Conservation (phyloP, 2,329 filamentous ascomycete species). For the Rhynchosporium secalis region DNA sequence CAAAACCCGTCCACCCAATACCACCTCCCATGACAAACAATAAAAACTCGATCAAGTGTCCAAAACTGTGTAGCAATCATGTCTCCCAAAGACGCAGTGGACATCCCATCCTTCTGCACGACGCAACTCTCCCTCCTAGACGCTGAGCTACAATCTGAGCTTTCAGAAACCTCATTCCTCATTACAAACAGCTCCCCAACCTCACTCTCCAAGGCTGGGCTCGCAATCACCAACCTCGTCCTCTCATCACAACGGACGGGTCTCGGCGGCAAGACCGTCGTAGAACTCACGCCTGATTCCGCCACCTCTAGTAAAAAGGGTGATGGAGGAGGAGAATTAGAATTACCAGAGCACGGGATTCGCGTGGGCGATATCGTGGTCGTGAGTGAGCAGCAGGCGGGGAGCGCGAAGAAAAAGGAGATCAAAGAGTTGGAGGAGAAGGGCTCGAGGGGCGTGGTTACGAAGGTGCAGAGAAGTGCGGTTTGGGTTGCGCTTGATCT, state of each 20-base stretch:
- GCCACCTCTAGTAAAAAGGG: constrained; percentile 48
- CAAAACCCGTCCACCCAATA: constrained; percentile 3
- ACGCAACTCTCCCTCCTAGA: constrained; percentile 71
- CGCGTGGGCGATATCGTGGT: constrained; percentile 76
- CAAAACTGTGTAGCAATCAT: constrained; percentile 21
- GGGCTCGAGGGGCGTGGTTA: constrained; percentile 70
- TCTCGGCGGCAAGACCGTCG: constrained; percentile 83
- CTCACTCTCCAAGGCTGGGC: constrained; percentile 72
- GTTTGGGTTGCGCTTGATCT: constrained; percentile 62
- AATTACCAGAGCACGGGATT: constrained; percentile 72
- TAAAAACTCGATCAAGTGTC: neutral
- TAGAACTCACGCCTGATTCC: constrained; percentile 76
- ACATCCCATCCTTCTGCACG: constrained; percentile 67
- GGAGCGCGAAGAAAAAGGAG: constrained; percentile 60
- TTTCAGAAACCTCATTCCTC: constrained; percentile 67
- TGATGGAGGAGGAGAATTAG: constrained; percentile 43
- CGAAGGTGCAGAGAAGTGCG: constrained; percentile 57
- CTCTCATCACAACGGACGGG: constrained; percentile 80
- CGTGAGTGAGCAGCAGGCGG: constrained; percentile 72
- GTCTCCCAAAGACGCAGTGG: constrained; percentile 45
- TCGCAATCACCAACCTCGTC: constrained; percentile 74
- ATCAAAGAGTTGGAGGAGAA: constrained; percentile 68
- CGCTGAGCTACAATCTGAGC: constrained; percentile 70
- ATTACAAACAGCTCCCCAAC: constrained; percentile 67
- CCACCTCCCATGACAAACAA: constrained; percentile 22